Conservation (phyloP, 1,284 basidiomycete genomes). For the Cryptococcus jaspeensis region DNA sequence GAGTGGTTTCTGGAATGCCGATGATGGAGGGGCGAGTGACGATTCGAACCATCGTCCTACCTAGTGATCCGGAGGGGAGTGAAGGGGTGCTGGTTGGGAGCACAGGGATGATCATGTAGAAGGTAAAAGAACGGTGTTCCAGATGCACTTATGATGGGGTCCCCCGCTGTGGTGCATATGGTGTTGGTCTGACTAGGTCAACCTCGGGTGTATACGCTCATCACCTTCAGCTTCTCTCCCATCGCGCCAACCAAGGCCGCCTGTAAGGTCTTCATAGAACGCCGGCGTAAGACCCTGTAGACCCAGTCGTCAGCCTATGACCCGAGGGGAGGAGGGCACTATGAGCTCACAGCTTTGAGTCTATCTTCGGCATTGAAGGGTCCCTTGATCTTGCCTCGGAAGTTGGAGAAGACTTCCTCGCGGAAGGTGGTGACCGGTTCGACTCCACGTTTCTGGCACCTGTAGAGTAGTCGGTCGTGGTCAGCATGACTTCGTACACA, state of each 20-base stretch:
- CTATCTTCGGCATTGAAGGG: conserved; percentile 79
- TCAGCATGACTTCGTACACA: neutral
- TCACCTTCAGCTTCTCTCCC: conserved; percentile 29
- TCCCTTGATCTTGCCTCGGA: conserved; percentile 76
- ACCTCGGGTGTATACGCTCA: conserved; percentile 41
- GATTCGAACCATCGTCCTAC: no score
- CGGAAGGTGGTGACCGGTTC: conserved; percentile 73
- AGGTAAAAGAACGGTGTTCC: no score
- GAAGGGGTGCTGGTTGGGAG: no score
- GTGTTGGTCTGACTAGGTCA: conserved; percentile 27
- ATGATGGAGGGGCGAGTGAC: no score
- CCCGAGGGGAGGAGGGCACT: neutral
- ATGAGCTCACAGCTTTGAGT: conserved; percentile 60
- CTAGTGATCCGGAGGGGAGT: no score
- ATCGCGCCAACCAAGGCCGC: conserved; percentile 38
- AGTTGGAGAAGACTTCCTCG: conserved; percentile 69
- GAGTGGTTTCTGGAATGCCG: no score
- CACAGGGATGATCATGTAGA: no score
- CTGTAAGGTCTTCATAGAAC: conserved; percentile 70
- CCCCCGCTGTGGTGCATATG: no score
- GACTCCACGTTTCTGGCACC: conserved; percentile 62
- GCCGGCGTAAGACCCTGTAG: conserved; percentile 62
- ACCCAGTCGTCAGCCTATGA: neutral
- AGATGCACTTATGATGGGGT: no score
- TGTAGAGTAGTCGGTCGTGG: conserved; percentile 6